phyloP scores from a whole-genome alignment of 2,329 filamentous ascomycete genomes.

The Sphaerulina populicola region DNA sequence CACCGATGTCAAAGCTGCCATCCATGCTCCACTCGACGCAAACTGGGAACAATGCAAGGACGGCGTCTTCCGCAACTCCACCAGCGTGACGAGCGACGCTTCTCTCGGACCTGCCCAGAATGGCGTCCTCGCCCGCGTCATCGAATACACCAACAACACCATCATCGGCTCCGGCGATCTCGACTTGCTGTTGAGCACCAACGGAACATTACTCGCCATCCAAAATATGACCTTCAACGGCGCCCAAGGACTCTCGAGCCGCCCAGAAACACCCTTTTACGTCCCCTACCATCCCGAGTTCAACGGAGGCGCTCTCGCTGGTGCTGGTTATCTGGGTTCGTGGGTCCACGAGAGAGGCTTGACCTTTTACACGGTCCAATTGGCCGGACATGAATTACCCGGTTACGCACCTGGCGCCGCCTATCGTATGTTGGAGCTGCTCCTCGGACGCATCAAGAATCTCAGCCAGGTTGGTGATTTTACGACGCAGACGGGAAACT shows the following conservation, averaged over 20 bases:
- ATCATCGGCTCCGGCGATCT: slow-evolving; percentile 34
- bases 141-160: slow-evolving; percentile 30
- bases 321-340: slow-evolving; percentile 36
- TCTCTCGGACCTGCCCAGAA: slow-evolving; percentile 19
- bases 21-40: slow-evolving; percentile 35
- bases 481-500: neutral
- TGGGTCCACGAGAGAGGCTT: slow-evolving; percentile 40
- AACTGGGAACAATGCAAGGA: slow-evolving; percentile 25
- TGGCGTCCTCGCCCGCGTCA: slow-evolving; percentile 21
- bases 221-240: slow-evolving; percentile 52
- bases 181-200: slow-evolving; percentile 44
- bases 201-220: slow-evolving; percentile 46
- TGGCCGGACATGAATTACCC: slow-evolving; percentile 29
- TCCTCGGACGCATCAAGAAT: slow-evolving; percentile 35
- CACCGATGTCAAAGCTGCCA: slow-evolving; percentile 43
- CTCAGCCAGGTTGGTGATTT: neutral
- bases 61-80: slow-evolving; percentile 26
- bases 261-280: slow-evolving; percentile 37
- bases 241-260: slow-evolving; percentile 39
- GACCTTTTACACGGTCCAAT: slow-evolving; percentile 24
- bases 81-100: slow-evolving; percentile 11
- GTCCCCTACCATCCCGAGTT: slow-evolving; percentile 40
- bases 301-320: slow-evolving; percentile 29
- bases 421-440: slow-evolving; percentile 38
- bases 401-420: slow-evolving; percentile 39